phyloP scores from a whole-genome alignment of 768 basidiomycete genomes.

The Clavulina sp. region DNA sequence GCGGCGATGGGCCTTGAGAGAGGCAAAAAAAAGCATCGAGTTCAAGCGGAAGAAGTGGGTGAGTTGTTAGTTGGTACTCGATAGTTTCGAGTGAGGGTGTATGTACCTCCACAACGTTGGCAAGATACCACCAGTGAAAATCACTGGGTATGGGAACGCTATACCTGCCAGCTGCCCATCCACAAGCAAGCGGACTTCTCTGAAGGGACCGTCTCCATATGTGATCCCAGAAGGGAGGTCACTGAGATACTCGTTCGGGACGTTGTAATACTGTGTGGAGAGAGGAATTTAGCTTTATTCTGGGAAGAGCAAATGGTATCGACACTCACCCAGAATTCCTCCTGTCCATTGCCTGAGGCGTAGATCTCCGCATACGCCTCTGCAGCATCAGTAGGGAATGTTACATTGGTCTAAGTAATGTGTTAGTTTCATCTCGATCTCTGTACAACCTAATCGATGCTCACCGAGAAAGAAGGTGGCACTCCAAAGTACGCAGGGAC shows the following conservation, averaged over 20 bases:
- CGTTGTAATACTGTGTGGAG: constrained; percentile 44
- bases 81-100: not conserved
- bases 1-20: constrained; percentile 45
- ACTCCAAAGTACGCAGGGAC: constrained; percentile 61
- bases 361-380: constrained; percentile 52
- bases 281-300: not conserved
- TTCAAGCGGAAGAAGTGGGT: not conserved
- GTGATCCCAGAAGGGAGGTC: constrained; percentile 36
- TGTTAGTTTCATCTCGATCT: not conserved
- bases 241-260: constrained; percentile 38
- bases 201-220: constrained; percentile 35
- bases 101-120: constrained; percentile 50
- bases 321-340: constrained; percentile 58
- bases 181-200: constrained; percentile 42
- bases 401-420: constrained; percentile 37
- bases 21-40: not conserved
- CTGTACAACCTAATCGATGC: not conserved
- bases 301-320: not conserved
- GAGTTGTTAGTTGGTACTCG: not conserved
- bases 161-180: constrained; percentile 38
- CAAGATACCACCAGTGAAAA: constrained; percentile 55
- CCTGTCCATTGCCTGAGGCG: constrained; percentile 44
- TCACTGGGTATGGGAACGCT: constrained; percentile 39
- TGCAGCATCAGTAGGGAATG: constrained; percentile 50
- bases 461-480: constrained; percentile 53